phyloP scores from a whole-genome alignment of 768 basidiomycete genomes.

The Gloeopeniophorella convolvens region DNA sequence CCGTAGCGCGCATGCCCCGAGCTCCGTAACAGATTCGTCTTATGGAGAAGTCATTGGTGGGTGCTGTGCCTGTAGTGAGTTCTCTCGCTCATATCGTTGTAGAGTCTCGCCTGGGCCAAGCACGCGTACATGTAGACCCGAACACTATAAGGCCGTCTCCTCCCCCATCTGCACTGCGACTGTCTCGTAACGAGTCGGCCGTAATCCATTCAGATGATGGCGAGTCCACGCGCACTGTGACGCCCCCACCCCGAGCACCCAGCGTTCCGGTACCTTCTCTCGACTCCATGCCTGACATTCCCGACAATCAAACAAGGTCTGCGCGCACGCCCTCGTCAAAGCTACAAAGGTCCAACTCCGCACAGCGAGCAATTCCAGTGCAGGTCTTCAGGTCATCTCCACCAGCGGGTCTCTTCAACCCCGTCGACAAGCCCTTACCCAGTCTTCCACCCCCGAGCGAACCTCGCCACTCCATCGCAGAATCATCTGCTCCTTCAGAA shows the following conservation, averaged over 20 bases:
- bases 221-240: constrained; percentile 33
- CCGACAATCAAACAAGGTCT: constrained; percentile 44
- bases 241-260: constrained; percentile 33
- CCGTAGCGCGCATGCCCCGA: constrained; percentile 2
- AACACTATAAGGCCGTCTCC: constrained; percentile 60
- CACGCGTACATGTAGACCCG: constrained; percentile 35
- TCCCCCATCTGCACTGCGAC: constrained; percentile 55
- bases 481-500: constrained; percentile 11
- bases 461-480: constrained; percentile 15
- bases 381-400: constrained; percentile 15
- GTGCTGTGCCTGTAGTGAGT: constrained; percentile 21
- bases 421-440: constrained; percentile 21
- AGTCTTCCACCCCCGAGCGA: constrained; percentile 28
- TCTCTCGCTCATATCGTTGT: background rate
- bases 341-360: background rate
- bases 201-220: constrained; percentile 22
- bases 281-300: constrained; percentile 48
- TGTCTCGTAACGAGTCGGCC: constrained; percentile 8
- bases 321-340: constrained; percentile 21
- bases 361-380: constrained; percentile 13
- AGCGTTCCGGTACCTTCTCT: constrained; percentile 33
- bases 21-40: constrained; percentile 40
- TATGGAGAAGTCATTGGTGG: constrained; percentile 60
- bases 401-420: background rate
- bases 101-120: constrained; percentile 18